A percentile compares a stretch with the other conserved stretches of the same genome.
These are phyloP conservation scores for Leptodermis oblonga DNA, from an alignment of 257 asterid genomes.

Conservation along the genomic window DNA sequence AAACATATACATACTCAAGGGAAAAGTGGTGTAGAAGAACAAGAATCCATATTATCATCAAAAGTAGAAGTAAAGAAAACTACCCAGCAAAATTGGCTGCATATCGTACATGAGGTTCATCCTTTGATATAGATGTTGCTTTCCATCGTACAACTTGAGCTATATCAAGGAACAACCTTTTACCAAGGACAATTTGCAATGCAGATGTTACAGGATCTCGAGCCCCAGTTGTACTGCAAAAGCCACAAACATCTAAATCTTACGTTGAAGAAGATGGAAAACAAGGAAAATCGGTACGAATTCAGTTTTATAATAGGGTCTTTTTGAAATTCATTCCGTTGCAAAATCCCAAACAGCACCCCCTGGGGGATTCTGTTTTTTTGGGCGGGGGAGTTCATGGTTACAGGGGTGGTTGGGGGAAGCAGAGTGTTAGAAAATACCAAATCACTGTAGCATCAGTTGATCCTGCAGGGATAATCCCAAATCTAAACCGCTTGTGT, in stretches of 20 bases:
- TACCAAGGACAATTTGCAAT: constrained; percentile 87
- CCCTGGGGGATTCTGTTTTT: too few species aligned
- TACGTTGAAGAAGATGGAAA: constrained; percentile 6
- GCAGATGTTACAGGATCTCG: constrained; percentile 96
- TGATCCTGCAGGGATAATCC: constrained; percentile 98
- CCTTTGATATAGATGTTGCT: constrained; percentile 55
- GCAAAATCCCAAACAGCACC: background rate
- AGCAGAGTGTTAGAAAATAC: constrained; percentile 36
- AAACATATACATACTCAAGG: background rate
- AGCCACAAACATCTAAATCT: constrained; percentile 17
- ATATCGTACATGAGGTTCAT: constrained; percentile 90
- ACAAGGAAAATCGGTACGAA: constrained; percentile 1
- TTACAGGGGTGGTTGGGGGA: too few species aligned
- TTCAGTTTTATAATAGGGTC: background rate
- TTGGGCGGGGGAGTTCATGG: too few species aligned
- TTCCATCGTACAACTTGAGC: constrained; percentile 97
- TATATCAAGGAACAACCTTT: constrained; percentile 77
- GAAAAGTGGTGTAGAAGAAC: background rate
- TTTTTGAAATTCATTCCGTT: background rate
- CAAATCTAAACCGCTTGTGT: constrained; percentile 71
- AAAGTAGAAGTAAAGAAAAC: constrained; percentile 13
- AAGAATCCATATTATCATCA: background rate
- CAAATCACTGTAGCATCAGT: constrained; percentile 96
- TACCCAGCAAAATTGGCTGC: constrained; percentile 99
- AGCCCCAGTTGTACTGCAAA: constrained; percentile 92